Percentiles rank a stretch among this genome's conserved stretches.
Evolutionary conservation across 2,329 filamentous ascomycete genomes (phyloP).

Genomic region (Trichocomaceae sp.): DNA sequence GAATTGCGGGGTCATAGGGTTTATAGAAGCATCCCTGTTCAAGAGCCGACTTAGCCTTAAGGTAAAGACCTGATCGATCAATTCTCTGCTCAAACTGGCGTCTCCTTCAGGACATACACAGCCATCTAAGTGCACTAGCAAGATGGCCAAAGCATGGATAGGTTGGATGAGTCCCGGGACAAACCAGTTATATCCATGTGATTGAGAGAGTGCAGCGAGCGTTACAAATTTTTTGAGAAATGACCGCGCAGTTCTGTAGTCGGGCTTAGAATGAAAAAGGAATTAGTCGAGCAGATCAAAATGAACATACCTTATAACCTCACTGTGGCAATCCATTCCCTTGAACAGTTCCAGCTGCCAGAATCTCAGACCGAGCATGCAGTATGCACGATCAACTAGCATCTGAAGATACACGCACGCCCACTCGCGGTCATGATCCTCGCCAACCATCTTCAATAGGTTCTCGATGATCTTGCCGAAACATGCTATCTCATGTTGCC

Average conservation of each 20-base stretch:
- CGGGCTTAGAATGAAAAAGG: neutral
- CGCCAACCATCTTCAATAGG: neutral
- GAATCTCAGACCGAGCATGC: neutral
- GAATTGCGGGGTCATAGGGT: neutral
- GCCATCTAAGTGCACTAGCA: neutral
- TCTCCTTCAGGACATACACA: neutral
- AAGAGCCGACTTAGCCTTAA: neutral
- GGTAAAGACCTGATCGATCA: neutral
- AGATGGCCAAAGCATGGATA: neutral
- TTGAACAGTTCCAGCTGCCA: neutral
- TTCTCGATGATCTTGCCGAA: neutral
- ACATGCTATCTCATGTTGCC: neutral
- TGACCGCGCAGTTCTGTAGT: neutral
- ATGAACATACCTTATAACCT: neutral
- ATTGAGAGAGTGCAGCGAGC: neutral
- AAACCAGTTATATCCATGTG: neutral
- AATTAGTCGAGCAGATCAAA: neutral
- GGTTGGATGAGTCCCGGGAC: slow-evolving; percentile 1
- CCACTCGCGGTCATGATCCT: neutral
- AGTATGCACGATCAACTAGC: neutral
- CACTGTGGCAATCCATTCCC: neutral
- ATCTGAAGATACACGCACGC: neutral
- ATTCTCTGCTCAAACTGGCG: neutral
- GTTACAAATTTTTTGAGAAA: neutral
- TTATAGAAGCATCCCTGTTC: neutral